These are phyloP conservation scores for Verbascum thapsus DNA, from an alignment of 257 asterid genomes.

Conservation along the genomic window DNA sequence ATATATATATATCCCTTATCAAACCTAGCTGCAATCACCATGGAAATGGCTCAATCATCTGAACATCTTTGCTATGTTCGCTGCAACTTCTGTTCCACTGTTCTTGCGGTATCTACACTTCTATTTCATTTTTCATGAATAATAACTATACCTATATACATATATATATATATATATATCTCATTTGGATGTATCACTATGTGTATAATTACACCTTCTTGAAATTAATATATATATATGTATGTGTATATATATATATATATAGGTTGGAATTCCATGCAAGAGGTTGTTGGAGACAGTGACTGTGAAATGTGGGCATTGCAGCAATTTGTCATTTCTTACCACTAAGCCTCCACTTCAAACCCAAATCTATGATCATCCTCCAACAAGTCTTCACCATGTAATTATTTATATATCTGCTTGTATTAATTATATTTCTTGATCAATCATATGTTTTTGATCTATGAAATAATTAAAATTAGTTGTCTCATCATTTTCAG, in stretches of 20 bases:
- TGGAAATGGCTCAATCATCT: slow-evolving; percentile 75
- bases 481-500: too few species aligned
- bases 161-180: too few species aligned
- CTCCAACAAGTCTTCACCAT: slow-evolving; percentile 48
- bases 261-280: slow-evolving; percentile 90
- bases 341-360: slow-evolving; percentile 72
- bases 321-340: slow-evolving; percentile 88
- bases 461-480: too few species aligned
- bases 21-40: slow-evolving; percentile 27
- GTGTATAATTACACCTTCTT: too few species aligned
- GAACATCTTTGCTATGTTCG: slow-evolving; percentile 94
- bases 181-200: background rate
- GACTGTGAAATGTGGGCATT: slow-evolving; percentile 98
- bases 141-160: too few species aligned
- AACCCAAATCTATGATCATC: slow-evolving; percentile 69
- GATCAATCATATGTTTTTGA: too few species aligned
- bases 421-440: background rate
- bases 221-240: background rate
- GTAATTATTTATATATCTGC: slow-evolving; percentile 2
- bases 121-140: background rate
- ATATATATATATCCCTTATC: too few species aligned
- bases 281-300: slow-evolving; percentile 93
- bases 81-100: slow-evolving; percentile 93
- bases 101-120: slow-evolving; percentile 72
- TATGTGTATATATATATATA: background rate